These are phyloP conservation scores for Podospora anserina DNA, from an alignment of 495 filamentous ascomycete genomes.

Conservation along the genomic window DNA sequence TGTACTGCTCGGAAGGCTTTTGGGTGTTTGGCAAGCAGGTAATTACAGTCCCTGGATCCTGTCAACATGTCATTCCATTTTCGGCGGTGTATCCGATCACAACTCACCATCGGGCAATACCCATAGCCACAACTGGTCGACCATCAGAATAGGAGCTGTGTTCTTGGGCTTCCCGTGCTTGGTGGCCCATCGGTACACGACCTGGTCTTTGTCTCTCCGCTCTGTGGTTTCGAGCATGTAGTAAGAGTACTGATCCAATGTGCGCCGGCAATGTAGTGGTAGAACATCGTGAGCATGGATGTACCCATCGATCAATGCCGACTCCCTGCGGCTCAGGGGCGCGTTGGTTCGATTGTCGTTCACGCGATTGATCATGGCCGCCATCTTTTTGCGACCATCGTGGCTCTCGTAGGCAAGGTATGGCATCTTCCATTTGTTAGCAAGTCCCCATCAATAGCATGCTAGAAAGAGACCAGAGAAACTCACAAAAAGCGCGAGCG, in stretches of 20 bases:
- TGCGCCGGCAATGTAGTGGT: constrained; percentile 20
- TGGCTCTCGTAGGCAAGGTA: constrained; percentile 20
- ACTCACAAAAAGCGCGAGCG: neutral
- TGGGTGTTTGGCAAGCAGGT: constrained; percentile 23
- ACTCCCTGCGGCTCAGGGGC: neutral
- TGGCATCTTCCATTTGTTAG: constrained; percentile 12
- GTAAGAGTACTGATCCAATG: constrained; percentile 23
- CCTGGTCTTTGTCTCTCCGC: constrained; percentile 22
- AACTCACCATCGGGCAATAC: constrained; percentile 13
- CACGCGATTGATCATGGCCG: constrained; percentile 1
- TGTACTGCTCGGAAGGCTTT: constrained; percentile 12
- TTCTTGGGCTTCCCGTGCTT: constrained; percentile 9
- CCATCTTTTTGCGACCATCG: constrained; percentile 1
- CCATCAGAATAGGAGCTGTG: constrained; percentile 23
- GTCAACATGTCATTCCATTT: neutral
- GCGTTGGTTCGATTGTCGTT: neutral
- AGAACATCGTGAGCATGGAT: neutral
- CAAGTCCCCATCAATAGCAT: neutral
- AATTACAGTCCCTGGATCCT: constrained; percentile 15
- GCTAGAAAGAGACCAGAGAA: neutral
- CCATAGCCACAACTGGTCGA: constrained; percentile 28
- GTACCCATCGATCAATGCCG: neutral
- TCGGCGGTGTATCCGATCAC: neutral
- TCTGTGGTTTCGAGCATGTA: constrained; percentile 25
- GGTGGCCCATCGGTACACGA: constrained; percentile 22